Evolutionary conservation across 352 stramenopile genomes (phyloP).

Genomic region (Thraustochytrium striatum): DNA sequence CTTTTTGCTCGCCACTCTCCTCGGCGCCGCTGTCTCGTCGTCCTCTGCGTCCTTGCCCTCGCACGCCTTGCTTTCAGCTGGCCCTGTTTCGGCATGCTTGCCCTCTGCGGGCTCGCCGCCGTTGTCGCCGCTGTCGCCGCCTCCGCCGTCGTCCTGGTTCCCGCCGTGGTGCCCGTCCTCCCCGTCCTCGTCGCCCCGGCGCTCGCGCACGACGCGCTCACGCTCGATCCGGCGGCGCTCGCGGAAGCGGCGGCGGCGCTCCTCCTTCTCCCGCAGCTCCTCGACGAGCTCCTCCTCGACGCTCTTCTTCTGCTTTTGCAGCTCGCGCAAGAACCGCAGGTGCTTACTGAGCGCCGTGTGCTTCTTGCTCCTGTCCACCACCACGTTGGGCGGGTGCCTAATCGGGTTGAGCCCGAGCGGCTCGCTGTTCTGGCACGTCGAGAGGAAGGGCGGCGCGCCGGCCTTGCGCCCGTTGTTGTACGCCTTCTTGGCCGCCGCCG

Average conservation of each 20-base stretch:
- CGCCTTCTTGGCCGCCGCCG: constrained; percentile 27
- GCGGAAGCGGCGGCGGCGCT: constrained; percentile 49
- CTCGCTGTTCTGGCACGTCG: constrained; percentile 12
- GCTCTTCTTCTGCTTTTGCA: constrained; percentile 71
- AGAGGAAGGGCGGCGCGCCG: constrained; percentile 2
- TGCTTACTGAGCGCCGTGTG: constrained; percentile 80
- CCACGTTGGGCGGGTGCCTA: constrained; percentile 31
- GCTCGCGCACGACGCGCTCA: constrained; percentile 46
- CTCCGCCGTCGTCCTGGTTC: constrained; percentile 47
- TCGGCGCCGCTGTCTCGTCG: not conserved
- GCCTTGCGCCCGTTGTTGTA: not conserved
- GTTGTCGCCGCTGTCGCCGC: constrained; percentile 37
- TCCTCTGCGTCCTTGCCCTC: constrained; percentile 32
- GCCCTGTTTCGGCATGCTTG: not conserved
- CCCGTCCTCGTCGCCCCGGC: not conserved
- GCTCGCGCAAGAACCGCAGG: constrained; percentile 74
- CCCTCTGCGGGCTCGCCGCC: not conserved
- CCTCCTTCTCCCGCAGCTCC: constrained; percentile 32
- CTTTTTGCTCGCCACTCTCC: not conserved
- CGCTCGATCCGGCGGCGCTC: constrained; percentile 63
- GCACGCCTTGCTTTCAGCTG: too few species aligned
- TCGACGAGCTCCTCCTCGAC: constrained; percentile 60
- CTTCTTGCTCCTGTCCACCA: constrained; percentile 72
- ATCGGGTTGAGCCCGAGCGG: constrained; percentile 46
- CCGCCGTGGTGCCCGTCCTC: not conserved